A percentile compares a stretch with the other conserved stretches of the same genome.
Evolutionary conservation across 371 early-diverging fungal genomes (phyloP).

Genomic region (Mortierella sp.): DNA sequence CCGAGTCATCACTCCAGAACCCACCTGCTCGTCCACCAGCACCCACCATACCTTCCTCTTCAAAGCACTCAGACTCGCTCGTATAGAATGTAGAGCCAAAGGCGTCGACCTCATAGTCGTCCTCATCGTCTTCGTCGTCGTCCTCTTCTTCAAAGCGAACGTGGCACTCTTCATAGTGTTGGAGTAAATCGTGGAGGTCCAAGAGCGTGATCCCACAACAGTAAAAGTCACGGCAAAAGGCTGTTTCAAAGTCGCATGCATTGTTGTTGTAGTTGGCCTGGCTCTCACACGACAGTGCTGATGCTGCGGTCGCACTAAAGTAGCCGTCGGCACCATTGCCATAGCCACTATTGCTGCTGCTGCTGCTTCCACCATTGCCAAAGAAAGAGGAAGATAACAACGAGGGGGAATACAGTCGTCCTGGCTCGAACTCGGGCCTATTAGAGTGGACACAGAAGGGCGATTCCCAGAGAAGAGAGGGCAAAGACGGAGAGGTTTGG

Average conservation of each 20-base stretch:
- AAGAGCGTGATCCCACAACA: conserved; percentile 86
- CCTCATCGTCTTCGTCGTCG: conserved; percentile 52
- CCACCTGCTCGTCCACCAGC: too few relatives aligned
- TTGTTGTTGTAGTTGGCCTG: not conserved
- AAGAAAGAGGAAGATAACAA: not conserved
- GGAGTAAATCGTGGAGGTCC: conserved; percentile 87
- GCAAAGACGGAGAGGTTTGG: not conserved
- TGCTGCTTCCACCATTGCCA: not conserved
- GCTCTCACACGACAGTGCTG: not conserved
- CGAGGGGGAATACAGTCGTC: not conserved
- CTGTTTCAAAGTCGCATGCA: conserved; percentile 78
- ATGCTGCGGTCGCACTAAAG: not conserved
- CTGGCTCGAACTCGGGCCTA: conserved; percentile 13
- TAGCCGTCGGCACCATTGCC: not conserved
- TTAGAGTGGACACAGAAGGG: not conserved
- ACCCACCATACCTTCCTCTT: conserved; percentile 20
- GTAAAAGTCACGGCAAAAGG: conserved; percentile 89
- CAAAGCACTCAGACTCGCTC: conserved; percentile 14
- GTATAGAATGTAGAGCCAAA: conserved; percentile 40
- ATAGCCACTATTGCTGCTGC: not conserved
- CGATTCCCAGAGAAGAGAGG: not conserved
- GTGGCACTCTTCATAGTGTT: conserved; percentile 93
- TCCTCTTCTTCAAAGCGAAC: conserved; percentile 86
- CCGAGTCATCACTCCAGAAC: conserved; percentile 31
- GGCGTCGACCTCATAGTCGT: conserved; percentile 52